Evolutionary conservation across 768 basidiomycete species (phyloP).

Genomic region (Phanerochaete carnosa): DNA sequence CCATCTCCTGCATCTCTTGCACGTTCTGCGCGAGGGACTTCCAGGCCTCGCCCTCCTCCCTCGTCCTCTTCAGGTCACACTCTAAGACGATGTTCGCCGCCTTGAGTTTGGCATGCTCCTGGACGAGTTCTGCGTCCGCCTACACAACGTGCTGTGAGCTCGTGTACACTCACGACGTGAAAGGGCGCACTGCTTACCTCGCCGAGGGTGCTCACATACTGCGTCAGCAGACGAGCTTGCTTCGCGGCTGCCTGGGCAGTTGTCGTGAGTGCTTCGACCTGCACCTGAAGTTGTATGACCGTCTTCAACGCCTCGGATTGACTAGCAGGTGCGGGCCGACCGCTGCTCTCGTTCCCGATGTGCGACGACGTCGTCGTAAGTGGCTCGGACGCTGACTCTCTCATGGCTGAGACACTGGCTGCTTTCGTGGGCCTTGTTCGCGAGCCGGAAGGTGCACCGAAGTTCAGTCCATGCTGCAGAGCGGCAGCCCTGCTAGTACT

Average conservation of each 20-base stretch:
- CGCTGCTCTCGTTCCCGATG: background rate
- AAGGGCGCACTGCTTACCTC: background rate
- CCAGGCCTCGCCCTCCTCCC: slow-evolving; percentile 9
- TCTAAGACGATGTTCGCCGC: background rate
- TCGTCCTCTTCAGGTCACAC: slow-evolving; percentile 1
- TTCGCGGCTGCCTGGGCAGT: background rate
- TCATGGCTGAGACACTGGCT: background rate
- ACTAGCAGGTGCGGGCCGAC: background rate
- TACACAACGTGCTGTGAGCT: background rate
- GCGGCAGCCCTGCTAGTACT: background rate
- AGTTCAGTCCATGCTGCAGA: background rate
- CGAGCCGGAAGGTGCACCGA: background rate
- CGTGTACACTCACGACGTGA: background rate
- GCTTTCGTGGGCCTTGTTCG: background rate
- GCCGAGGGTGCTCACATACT: background rate
- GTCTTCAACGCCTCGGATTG: background rate
- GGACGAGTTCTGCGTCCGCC: background rate
- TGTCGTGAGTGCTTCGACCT: slow-evolving; percentile 3
- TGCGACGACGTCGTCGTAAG: background rate
- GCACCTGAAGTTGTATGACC: background rate
- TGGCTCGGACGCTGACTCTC: slow-evolving; percentile 1
- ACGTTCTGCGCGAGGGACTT: slow-evolving; percentile 11
- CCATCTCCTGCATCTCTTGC: slow-evolving; percentile 19
- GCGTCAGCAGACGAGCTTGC: slow-evolving; percentile 1
- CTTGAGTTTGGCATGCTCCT: slow-evolving; percentile 2